Base-by-base conservation (phyloP, 805 yeast species). In the Lachancea fermentati region DNA sequence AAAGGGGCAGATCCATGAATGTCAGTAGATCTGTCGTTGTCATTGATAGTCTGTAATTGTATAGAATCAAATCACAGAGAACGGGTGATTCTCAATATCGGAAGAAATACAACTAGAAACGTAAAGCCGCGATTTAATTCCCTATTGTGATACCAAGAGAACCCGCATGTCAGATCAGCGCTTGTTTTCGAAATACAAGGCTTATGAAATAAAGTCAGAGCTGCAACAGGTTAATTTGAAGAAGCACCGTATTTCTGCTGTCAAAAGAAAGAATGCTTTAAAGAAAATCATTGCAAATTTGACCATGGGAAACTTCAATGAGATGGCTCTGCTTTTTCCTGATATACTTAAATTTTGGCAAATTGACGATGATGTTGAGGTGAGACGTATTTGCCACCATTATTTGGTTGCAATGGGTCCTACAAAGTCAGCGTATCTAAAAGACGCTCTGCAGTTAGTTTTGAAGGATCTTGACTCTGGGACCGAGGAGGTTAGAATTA, bases 241-340 rank as follows among this genome's bases (percentile, higher is more conserved):
- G 55, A 70, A 69, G 50, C 51, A 64, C 14, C 66, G 61, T 37
- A 50, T 63, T 2, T 54, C 58, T 17, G 56, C 51, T 3, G 42
- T 62, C n/a, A 67, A 60, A 46, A 58, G 58, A 34, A 76, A 73
- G 50, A 63, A 66, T 8, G 72, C 79, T 1, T 58, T 91, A 53
- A 81, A 80, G 58, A 84, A 83, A 53, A 73, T 87, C 19, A 70
- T 89, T 5, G 91, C 95, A 32, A 89, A 88, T 60, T 73, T 87
- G 61, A 81, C 94, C 4, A 71, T 87, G 62, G 87, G 88, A 36
- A 86, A 85, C 58, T 47, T 48, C 32, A 73, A 73, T 41, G 96
- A 91, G 55, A 76, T 88, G 76, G 69, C 78, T 8, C 58, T 65
- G 14, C 57, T 91, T 40, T 75, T 81, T 53, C 79, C 80, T 1